Percentiles rank a stretch among this genome's conserved stretches.
Conservation (phyloP, 306 rosid genomes). For the Prunus padus region DNA sequence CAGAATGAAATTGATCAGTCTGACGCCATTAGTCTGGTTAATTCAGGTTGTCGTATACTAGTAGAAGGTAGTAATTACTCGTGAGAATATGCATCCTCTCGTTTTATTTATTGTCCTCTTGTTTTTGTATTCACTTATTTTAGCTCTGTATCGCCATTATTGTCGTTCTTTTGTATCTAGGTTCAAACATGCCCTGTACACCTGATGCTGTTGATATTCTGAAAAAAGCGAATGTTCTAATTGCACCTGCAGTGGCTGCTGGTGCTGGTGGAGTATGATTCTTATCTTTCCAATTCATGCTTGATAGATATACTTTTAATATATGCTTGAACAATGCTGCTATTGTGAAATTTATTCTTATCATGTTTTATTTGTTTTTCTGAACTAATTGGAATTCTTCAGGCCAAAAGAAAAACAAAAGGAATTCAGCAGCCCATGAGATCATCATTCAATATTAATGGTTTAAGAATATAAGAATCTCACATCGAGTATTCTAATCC, state of each 20-base stretch:
- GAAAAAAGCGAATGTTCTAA: conserved; percentile 81
- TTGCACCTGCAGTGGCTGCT: conserved; percentile 99
- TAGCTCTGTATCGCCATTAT: neutral
- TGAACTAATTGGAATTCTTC: neutral
- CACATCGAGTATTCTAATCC: neutral
- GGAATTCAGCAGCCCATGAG: neutral
- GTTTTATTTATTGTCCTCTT: neutral
- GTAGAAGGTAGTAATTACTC: conserved; percentile 71
- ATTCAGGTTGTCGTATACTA: conserved; percentile 84
- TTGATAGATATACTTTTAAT: conserved; percentile 13
- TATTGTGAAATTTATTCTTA: neutral
- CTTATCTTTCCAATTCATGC: conserved; percentile 28
- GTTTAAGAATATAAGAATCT: neutral
- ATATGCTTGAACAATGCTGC: conserved; percentile 2
- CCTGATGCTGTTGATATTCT: conserved; percentile 87
- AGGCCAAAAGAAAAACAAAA: neutral
- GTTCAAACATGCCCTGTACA: conserved; percentile 95
- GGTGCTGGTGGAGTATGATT: conserved; percentile 98
- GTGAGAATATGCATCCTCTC: neutral
- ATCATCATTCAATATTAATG: neutral
- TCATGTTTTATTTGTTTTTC: neutral
- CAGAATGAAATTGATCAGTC: conserved; percentile 93
- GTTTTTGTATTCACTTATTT: conserved; percentile 17
- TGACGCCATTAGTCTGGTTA: conserved; percentile 85
- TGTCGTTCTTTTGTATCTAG: conserved; percentile 36